These are phyloP conservation scores for Pezizomycotina sp. DNA, from an alignment of 2,329 filamentous ascomycete species.

Conservation along the genomic window DNA sequence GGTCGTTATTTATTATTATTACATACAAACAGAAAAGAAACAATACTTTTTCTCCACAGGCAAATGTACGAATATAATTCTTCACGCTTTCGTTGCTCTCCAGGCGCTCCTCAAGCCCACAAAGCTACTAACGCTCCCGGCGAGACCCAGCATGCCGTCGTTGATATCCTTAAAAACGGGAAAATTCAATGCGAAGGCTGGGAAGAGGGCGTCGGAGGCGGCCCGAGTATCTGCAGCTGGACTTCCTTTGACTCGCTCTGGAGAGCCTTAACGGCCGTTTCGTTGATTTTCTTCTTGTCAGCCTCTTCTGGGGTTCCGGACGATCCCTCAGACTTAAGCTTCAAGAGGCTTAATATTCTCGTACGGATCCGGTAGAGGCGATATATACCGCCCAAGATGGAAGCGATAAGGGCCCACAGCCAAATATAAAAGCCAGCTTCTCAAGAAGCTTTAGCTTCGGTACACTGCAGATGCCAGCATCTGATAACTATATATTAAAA, in stretches of 20 bases:
- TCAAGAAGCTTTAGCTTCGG: slow-evolving; percentile 10
- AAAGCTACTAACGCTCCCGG: slow-evolving; percentile 14
- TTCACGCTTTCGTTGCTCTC: no score
- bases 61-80: no score
- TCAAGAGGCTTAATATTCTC: no score
- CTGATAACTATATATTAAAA: slow-evolving; percentile 15
- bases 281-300: neutral
- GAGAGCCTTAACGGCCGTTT: slow-evolving; percentile 7
- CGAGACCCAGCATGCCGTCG: slow-evolving; percentile 16
- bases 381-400: slow-evolving; percentile 13
- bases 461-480: slow-evolving; percentile 12
- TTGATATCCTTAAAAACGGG: slow-evolving; percentile 9
- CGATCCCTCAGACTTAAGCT: no score
- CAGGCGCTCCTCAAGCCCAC: slow-evolving; percentile 17
- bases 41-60: no score
- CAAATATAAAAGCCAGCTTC: slow-evolving; percentile 16
- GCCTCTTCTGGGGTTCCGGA: no score
- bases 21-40: no score
- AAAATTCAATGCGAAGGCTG: slow-evolving; percentile 14
- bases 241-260: slow-evolving; percentile 8
- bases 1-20: no score
- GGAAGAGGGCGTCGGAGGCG: slow-evolving; percentile 12
- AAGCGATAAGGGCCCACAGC: slow-evolving; percentile 14
- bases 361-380: slow-evolving; percentile 2
- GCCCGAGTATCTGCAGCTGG: slow-evolving; percentile 8